These are phyloP conservation scores for Pyrrhoderma lamaoense DNA, from an alignment of 1,284 basidiomycete genomes.

Conservation along the genomic window DNA sequence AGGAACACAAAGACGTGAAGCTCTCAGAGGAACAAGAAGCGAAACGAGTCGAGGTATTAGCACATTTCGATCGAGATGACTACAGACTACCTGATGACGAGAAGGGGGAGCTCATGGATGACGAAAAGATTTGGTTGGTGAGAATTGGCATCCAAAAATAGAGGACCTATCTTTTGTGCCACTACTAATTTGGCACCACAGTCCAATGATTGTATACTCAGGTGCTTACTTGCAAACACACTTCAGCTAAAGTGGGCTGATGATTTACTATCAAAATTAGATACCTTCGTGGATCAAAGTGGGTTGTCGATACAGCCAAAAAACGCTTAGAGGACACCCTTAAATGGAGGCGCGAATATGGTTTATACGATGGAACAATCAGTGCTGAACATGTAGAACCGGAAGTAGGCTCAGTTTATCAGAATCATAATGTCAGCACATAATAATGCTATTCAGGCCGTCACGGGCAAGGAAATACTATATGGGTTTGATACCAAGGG, in stretches of 20 bases:
- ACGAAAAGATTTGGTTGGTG: conserved; percentile 71
- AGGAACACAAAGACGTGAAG: conserved; percentile 3
- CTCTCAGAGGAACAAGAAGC: conserved; percentile 42
- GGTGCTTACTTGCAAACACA: conserved; percentile 32
- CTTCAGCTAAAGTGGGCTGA: not conserved
- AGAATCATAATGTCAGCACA: conserved; percentile 6
- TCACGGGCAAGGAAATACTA: conserved; percentile 67
- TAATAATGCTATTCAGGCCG: conserved; percentile 33
- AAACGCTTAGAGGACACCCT: conserved; percentile 61
- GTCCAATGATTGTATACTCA: conserved; percentile 63
- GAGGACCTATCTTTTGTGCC: not conserved
- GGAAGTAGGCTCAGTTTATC: conserved; percentile 40
- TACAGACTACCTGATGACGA: conserved; percentile 41
- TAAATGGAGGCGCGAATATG: conserved; percentile 69
- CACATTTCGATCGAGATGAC: conserved; percentile 45
- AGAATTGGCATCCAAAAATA: conserved; percentile 21
- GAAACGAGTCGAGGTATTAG: conserved; percentile 48
- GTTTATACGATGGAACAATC: conserved; percentile 47
- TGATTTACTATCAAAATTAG: conserved; percentile 26
- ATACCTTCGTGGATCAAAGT: conserved; percentile 67
- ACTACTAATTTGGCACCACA: conserved; percentile 18
- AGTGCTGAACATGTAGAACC: conserved; percentile 57
- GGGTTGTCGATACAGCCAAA: conserved; percentile 49
- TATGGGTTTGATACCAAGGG: conserved; percentile 69
- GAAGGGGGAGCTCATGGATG: conserved; percentile 46